Conservation (phyloP, 768 basidiomycete genomes). For the Termitomyces sp. region DNA sequence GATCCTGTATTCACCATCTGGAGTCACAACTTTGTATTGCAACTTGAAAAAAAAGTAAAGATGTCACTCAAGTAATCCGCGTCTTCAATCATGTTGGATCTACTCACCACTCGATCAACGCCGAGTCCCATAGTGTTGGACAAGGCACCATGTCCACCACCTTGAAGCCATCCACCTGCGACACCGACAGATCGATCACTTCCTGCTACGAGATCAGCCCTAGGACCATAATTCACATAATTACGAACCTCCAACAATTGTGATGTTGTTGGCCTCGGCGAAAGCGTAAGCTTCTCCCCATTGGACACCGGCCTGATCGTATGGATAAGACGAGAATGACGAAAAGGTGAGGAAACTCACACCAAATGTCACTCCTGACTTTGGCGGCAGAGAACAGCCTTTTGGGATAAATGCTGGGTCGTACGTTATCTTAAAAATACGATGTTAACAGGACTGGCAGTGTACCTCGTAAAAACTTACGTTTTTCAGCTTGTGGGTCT, state of each 20-base stretch:
- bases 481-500: constrained; percentile 37
- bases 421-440: constrained; percentile 25
- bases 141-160: constrained; percentile 39
- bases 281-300: constrained; percentile 38
- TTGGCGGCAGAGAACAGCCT: constrained; percentile 24
- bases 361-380: constrained; percentile 29
- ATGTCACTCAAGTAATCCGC: background rate
- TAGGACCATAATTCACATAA: background rate
- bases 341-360: constrained; percentile 17
- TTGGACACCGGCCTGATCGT: constrained; percentile 36
- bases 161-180: constrained; percentile 38
- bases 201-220: constrained; percentile 11
- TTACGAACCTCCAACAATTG: constrained; percentile 35
- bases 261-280: constrained; percentile 38
- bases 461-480: constrained; percentile 14
- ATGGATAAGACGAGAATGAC: background rate
- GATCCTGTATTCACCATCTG: constrained; percentile 38
- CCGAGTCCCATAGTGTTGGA: constrained; percentile 41
- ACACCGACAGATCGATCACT: constrained; percentile 37
- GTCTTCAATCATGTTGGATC: background rate
- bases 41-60: constrained; percentile 22
- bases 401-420: constrained; percentile 27
- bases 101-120: constrained; percentile 37
- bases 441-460: background rate
- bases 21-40: constrained; percentile 48